A percentile compares a stretch with the other conserved stretches of the same genome.
Evolutionary conservation across 495 filamentous ascomycete species (phyloP).

Genomic region (Pyrenula aspistea): DNA sequence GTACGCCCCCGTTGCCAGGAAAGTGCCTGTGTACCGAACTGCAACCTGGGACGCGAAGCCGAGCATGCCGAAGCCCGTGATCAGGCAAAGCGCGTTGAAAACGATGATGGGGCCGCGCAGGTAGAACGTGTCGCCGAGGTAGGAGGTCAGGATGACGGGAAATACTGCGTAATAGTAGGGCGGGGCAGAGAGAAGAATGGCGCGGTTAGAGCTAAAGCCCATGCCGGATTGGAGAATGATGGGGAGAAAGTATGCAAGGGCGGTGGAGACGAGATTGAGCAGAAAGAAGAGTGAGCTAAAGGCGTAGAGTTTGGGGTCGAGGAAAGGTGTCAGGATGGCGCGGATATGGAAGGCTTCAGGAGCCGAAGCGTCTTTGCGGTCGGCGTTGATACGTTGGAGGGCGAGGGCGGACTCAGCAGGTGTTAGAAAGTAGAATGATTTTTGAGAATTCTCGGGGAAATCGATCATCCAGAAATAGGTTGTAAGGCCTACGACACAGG

Average conservation of each 20-base stretch:
- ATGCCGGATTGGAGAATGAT: conserved; percentile 62
- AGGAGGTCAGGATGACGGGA: conserved; percentile 57
- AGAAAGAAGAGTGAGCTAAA: conserved; percentile 65
- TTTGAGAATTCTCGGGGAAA: conserved; percentile 57
- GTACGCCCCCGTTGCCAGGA: conserved; percentile 66
- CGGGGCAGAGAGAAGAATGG: conserved; percentile 62
- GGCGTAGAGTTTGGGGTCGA: conserved; percentile 60
- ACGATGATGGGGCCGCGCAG: conserved; percentile 56
- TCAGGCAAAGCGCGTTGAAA: conserved; percentile 64
- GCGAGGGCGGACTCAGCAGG: conserved; percentile 44
- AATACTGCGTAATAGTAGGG: conserved; percentile 69
- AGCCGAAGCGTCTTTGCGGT: conserved; percentile 51
- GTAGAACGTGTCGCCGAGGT: conserved; percentile 51
- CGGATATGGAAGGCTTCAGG: conserved; percentile 47
- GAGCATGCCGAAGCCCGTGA: conserved; percentile 61
- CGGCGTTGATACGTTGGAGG: conserved; percentile 43
- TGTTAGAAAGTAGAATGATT: conserved; percentile 52
- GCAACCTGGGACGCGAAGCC: conserved; percentile 52
- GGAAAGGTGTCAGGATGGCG: conserved; percentile 47
- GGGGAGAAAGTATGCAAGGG: conserved; percentile 57
- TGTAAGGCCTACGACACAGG: conserved; percentile 51
- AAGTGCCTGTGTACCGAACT: conserved; percentile 62
- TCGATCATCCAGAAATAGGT: conserved; percentile 75
- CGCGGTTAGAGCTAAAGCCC: conserved; percentile 52
- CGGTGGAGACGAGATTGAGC: conserved; percentile 58